phyloP scores from a whole-genome alignment of 2,329 filamentous ascomycete genomes.

The Xylariaceae sp. region DNA sequence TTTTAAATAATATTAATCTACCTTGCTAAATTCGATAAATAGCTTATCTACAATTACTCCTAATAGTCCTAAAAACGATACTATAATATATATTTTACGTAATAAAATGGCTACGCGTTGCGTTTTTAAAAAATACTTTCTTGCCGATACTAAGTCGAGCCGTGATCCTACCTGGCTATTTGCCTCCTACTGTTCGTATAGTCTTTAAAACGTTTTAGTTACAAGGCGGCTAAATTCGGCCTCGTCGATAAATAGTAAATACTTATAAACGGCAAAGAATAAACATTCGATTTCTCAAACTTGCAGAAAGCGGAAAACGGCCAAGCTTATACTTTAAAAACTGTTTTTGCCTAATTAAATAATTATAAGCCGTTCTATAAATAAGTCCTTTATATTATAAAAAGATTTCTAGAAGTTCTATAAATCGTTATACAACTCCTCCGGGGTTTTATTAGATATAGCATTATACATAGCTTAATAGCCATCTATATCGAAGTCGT shows the following conservation, averaged over 20 bases:
- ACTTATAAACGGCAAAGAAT: neutral
- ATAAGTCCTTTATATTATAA: neutral
- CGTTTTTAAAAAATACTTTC: neutral
- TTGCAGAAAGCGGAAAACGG: neutral
- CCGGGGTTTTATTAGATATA: neutral
- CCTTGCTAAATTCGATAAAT: neutral
- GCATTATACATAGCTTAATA: neutral
- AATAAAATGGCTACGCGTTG: neutral
- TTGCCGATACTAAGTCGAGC: neutral
- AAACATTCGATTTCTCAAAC: neutral
- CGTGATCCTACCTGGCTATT: neutral
- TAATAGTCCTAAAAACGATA: neutral
- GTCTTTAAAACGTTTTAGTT: neutral
- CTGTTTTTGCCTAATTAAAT: neutral
- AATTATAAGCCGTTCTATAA: neutral
- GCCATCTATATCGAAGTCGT: neutral
- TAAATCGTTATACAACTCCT: neutral
- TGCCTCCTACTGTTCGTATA: neutral
- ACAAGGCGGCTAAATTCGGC: neutral
- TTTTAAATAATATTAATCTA: neutral
- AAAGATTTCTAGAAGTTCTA: neutral
- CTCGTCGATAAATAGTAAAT: neutral
- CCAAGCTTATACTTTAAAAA: neutral
- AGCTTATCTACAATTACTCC: neutral
- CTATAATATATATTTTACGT: neutral